A percentile compares a stretch with the other conserved stretches of the same genome.
phyloP scores from a whole-genome alignment of 2,329 filamentous ascomycete species.

The Zymoseptoria passerinii region DNA sequence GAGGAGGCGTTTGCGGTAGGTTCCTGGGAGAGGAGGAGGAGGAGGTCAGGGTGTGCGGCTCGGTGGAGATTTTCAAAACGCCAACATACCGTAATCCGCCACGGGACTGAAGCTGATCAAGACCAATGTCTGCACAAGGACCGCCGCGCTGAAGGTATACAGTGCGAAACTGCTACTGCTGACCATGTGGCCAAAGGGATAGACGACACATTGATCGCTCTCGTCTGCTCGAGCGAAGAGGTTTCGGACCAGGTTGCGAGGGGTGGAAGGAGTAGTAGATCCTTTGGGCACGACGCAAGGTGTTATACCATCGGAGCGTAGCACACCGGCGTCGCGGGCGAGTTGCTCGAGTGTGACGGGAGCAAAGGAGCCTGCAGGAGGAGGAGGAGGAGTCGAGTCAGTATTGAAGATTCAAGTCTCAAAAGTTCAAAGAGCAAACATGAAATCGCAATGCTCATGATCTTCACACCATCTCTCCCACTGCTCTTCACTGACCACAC shows the following conservation, averaged over 20 bases:
- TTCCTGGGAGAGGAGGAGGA: slow-evolving; percentile 24
- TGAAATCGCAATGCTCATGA: not conserved
- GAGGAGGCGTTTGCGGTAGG: slow-evolving; percentile 75
- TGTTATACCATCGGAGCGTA: slow-evolving; percentile 64
- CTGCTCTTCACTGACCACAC: too few relatives aligned
- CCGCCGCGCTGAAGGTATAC: slow-evolving; percentile 88
- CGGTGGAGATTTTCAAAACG: not conserved
- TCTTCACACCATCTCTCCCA: not conserved
- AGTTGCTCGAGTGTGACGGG: slow-evolving; percentile 87
- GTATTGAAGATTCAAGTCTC: not conserved
- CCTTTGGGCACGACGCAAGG: slow-evolving; percentile 46
- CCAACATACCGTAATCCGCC: slow-evolving; percentile 70
- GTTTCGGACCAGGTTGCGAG: not conserved
- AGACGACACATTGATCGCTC: slow-evolving; percentile 64
- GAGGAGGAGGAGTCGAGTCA: not conserved
- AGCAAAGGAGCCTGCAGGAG: slow-evolving; percentile 90
- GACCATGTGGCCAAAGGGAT: slow-evolving; percentile 67
- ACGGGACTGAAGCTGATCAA: slow-evolving; percentile 90
- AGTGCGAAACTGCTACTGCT: slow-evolving; percentile 92
- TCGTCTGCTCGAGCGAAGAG: slow-evolving; percentile 30
- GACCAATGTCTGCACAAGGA: slow-evolving; percentile 75
- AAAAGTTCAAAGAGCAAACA: not conserved
- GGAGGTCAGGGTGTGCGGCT: not conserved
- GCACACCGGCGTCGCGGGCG: slow-evolving; percentile 77
- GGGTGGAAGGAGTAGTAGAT: not conserved